Percentiles rank a stretch among this genome's conserved stretches.
Evolutionary conservation across 1,284 basidiomycete genomes (phyloP).

Genomic region (Puccinia hordei): DNA sequence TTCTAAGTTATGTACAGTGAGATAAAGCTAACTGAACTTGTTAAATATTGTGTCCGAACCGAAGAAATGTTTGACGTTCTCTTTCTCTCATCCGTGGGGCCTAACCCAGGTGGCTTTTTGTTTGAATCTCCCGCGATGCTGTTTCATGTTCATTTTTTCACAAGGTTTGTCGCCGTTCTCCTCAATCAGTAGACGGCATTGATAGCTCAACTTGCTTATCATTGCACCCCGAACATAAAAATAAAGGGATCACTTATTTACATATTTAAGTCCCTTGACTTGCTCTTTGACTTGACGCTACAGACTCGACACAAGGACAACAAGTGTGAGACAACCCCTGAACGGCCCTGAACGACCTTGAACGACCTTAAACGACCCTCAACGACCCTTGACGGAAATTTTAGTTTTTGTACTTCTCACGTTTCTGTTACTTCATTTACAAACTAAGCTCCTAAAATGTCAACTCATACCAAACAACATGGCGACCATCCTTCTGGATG

Average conservation of each 20-base stretch:
- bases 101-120: background rate
- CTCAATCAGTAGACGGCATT: background rate
- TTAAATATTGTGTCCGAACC: background rate
- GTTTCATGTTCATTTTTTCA: background rate
- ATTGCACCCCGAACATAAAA: background rate
- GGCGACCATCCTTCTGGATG: background rate
- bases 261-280: too few relatives aligned
- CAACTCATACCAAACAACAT: background rate
- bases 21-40: background rate
- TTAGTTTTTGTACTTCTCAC: background rate
- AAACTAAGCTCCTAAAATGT: background rate
- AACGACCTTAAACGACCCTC: background rate
- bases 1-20: too few relatives aligned
- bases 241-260: too few relatives aligned
- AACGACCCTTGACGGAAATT: background rate
- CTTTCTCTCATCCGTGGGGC: too few relatives aligned
- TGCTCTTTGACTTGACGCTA: background rate
- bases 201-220: background rate
- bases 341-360: background rate
- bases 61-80: background rate
- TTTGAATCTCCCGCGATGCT: too few relatives aligned
- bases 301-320: background rate
- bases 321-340: background rate
- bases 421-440: background rate
- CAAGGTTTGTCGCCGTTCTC: constrained; percentile 6